Evolutionary conservation across 345 rosid species (phyloP), one percentile per base, ranked within the genome.

Genomic region (Streptanthus diversifolius): DNA sequence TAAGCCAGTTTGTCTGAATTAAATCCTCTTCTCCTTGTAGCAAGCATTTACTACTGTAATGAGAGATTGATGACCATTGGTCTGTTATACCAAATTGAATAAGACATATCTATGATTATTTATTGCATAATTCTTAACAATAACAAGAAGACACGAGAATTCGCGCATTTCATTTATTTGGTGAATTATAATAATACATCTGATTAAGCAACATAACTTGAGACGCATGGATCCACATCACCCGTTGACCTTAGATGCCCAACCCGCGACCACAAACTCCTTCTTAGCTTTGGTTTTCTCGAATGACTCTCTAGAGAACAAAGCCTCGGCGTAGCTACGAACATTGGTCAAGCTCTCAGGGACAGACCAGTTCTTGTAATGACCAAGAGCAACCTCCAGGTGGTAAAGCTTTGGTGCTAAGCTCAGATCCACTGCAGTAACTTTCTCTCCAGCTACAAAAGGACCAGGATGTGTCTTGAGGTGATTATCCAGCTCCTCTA

Each of bases 361-460:
- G 63, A 95, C 37, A 56, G 85, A 74, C 99, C 96, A 88, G 9
- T 86, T 85, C 90, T 95, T 95, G 73, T 87, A 95, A 73, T 95
- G 93, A 63, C 84, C 92, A 63, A 90, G 93, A 75, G 84, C 85
- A 57, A 84, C 40, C 82, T 88, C 87, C 1, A 95, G 84, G 78
- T 93, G 98, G 82, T 86, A 89, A 68, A 93, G 83, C 82, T 93
- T 93, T 3, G 98, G 96, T 58, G 84, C 95, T 83, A 93, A 83
- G 82, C 86, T 82, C 72, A 95, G 63, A 83, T 95, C 97, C 47
- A 45, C 82, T 14, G 88, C 95, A 43, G 89, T 85, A 39, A 88
- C 48, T 78, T 84, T 89, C 56, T 82, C 95, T 21, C 93, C 95
- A 67, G 96, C 95, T 74, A 95, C 77, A 61, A 77, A 87, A 37